Conservation (phyloP, 441 rosid genomes). For the Geranium incanum region DNA sequence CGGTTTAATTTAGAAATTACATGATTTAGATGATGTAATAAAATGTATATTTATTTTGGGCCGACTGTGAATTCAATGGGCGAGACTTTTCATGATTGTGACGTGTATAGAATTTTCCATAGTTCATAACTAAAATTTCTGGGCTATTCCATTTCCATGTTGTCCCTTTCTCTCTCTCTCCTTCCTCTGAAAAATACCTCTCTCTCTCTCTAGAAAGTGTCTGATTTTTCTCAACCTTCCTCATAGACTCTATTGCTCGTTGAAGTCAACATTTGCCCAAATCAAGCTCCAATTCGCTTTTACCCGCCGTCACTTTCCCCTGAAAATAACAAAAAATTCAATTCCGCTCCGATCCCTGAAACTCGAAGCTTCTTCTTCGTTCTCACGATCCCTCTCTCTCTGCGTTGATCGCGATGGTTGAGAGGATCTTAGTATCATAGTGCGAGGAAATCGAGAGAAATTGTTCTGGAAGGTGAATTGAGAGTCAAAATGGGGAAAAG, state of each 20-base stretch:
- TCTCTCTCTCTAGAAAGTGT: too few species aligned
- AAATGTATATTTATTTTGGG: too few species aligned
- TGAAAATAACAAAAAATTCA: not conserved
- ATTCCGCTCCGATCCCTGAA: not conserved
- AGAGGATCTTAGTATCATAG: not conserved
- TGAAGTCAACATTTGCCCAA: not conserved
- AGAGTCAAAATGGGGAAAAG: conserved; percentile 22
- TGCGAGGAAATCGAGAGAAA: not conserved
- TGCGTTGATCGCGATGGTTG: not conserved
- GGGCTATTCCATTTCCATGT: not conserved
- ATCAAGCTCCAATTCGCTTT: not conserved
- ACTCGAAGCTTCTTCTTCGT: not conserved
- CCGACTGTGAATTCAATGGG: too few species aligned
- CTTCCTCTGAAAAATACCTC: too few species aligned
- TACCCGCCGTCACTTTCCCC: not conserved
- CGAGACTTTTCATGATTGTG: too few species aligned
- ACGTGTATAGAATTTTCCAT: too few species aligned
- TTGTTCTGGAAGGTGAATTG: not conserved
- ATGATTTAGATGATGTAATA: too few species aligned
- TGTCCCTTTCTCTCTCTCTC: not conserved
- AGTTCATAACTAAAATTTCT: not conserved
- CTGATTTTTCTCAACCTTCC: not conserved
- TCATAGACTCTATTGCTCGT: not conserved
- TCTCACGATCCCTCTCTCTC: not conserved
- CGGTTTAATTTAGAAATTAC: too few species aligned